Conservation (phyloP, 2,329 filamentous ascomycete species). For the Colletotrichum incanum region DNA sequence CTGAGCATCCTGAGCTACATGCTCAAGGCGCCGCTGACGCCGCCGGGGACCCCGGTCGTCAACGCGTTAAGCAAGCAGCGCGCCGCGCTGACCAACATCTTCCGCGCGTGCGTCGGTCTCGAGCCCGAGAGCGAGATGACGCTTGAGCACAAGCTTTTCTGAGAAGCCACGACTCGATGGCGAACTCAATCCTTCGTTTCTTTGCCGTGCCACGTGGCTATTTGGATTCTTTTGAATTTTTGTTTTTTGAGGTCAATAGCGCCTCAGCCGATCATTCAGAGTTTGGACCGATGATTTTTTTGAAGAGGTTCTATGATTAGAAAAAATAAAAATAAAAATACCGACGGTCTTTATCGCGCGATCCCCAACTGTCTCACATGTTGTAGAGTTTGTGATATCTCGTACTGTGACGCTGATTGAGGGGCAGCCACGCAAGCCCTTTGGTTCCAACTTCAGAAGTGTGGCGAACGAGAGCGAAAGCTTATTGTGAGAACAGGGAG, state of each 20-base stretch:
- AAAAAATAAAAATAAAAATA: conserved; percentile 9
- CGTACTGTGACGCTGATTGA: conserved; percentile 9
- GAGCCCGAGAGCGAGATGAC: conserved; percentile 99
- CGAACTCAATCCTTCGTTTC: conserved; percentile 10
- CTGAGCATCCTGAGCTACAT: conserved; percentile 99
- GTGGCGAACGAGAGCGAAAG: neutral
- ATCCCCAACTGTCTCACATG: conserved; percentile 25
- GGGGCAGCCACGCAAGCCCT: conserved; percentile 16
- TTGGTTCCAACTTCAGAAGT: neutral
- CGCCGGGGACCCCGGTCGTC: conserved; percentile 94
- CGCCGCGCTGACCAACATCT: conserved; percentile 95
- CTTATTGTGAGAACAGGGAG: neutral
- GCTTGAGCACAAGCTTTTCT: conserved; percentile 97
- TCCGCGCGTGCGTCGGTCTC: conserved; percentile 96
- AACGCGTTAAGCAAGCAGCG: conserved; percentile 98
- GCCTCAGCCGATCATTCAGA: conserved; percentile 13
- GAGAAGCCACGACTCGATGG: conserved; percentile 47
- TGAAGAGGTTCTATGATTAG: conserved; percentile 5
- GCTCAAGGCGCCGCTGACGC: conserved; percentile 96
- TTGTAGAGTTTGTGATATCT: conserved; percentile 25
- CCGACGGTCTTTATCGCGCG: conserved; percentile 37
- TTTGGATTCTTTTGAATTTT: neutral
- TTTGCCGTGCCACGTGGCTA: conserved; percentile 23
- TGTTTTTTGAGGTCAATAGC: neutral
- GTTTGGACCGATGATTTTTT: neutral